A percentile compares a stretch with the other conserved stretches of the same genome.
phyloP scores from a whole-genome alignment of 257 asterid genomes.

The Penstemon barbatus region DNA sequence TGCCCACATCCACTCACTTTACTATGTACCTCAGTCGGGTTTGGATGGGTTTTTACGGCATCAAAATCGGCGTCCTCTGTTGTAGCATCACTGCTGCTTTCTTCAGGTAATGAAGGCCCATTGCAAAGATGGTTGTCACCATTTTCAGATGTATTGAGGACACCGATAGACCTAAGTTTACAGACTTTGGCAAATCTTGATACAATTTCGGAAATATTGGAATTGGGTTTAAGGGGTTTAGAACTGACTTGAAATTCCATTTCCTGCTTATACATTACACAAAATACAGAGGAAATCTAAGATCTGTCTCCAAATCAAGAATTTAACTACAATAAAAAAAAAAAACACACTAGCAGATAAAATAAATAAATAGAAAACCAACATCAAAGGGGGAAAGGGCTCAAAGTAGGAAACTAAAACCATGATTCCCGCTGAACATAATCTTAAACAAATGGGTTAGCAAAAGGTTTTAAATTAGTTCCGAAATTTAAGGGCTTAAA shows the following conservation, averaged over 20 bases:
- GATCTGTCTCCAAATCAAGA: constrained; percentile 5
- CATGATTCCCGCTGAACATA: too few species aligned
- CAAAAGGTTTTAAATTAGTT: too few species aligned
- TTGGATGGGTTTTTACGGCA: constrained; percentile 28
- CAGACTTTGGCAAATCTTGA: constrained; percentile 56
- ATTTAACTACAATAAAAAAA: background rate
- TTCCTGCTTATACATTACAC: constrained; percentile 30
- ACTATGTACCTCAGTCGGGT: constrained; percentile 27
- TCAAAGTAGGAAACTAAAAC: background rate
- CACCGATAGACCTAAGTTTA: constrained; percentile 75
- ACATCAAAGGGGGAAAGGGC: constrained; percentile 21
- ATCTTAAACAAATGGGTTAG: too few species aligned
- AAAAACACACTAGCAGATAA: background rate
- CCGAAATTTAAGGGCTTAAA: too few species aligned
- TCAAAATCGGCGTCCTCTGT: constrained; percentile 32
- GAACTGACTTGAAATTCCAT: constrained; percentile 44
- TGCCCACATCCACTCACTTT: constrained; percentile 34
- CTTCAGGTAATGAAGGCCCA: constrained; percentile 35
- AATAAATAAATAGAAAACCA: constrained; percentile 24
- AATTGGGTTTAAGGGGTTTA: constrained; percentile 53
- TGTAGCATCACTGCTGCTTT: constrained; percentile 33
- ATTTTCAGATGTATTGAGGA: constrained; percentile 44
- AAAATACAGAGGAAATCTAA: constrained; percentile 15
- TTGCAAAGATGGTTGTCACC: constrained; percentile 16
- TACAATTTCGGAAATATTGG: constrained; percentile 53